These are phyloP conservation scores for Penicillium sp. DNA, from an alignment of 2,329 filamentous ascomycete species.

Conservation along the genomic window DNA sequence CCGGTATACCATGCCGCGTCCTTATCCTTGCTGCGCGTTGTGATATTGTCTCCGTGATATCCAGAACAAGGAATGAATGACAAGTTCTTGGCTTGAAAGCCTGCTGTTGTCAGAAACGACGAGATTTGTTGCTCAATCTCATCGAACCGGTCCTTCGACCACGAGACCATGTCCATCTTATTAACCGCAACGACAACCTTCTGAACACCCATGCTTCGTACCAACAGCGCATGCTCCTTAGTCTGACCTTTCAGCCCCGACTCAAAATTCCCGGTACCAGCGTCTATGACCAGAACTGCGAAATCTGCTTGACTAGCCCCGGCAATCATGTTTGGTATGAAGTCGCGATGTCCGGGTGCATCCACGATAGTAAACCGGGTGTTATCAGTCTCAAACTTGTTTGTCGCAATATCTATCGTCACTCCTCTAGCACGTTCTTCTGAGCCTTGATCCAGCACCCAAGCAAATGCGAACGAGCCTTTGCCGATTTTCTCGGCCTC, in stretches of 20 bases:
- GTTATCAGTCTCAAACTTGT: constrained; percentile 84
- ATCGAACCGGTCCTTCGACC: constrained; percentile 77
- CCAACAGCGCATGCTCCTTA: constrained; percentile 83
- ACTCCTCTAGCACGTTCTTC: constrained; percentile 89
- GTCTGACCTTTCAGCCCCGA: constrained; percentile 91
- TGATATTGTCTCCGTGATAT: constrained; percentile 81
- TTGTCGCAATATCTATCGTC: constrained; percentile 94
- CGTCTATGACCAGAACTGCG: constrained; percentile 89
- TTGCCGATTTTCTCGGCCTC: constrained; percentile 92
- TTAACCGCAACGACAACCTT: constrained; percentile 88
- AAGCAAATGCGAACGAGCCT: constrained; percentile 90
- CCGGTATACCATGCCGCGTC: constrained; percentile 75
- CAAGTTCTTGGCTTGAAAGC: constrained; percentile 76
- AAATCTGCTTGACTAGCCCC: constrained; percentile 95
- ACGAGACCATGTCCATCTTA: constrained; percentile 83
- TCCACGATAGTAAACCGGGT: constrained; percentile 92
- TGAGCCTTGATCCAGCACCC: constrained; percentile 88
- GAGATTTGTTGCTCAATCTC: constrained; percentile 81
- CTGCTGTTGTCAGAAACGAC: constrained; percentile 75
- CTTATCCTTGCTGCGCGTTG: constrained; percentile 43
- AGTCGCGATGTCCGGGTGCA: constrained; percentile 90
- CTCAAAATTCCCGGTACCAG: constrained; percentile 86
- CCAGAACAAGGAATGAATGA: constrained; percentile 88
- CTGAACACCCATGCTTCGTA: constrained; percentile 86
- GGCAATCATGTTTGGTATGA: constrained; percentile 98